Evolutionary conservation across 352 stramenopile species (phyloP).

Genomic region (Phytophthora multivora): DNA sequence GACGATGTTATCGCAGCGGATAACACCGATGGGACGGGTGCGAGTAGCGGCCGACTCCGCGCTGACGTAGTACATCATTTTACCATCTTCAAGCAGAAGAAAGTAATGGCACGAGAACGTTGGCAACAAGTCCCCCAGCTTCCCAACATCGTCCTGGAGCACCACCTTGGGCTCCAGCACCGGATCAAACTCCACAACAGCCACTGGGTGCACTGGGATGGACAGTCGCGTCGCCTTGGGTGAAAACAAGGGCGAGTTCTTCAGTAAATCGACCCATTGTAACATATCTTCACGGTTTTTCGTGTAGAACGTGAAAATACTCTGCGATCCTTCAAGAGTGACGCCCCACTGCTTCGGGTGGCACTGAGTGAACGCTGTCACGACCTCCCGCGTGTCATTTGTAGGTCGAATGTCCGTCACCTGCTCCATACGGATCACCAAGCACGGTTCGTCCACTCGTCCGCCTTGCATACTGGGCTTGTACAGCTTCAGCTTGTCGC

Average conservation of each 20-base stretch:
- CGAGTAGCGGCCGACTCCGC: slow-evolving; percentile 56
- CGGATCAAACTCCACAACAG: slow-evolving; percentile 75
- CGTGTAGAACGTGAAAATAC: slow-evolving; percentile 89
- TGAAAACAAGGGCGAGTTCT: slow-evolving; percentile 85
- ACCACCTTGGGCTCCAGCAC: slow-evolving; percentile 73
- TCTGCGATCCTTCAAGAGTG: slow-evolving; percentile 79
- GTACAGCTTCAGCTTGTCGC: slow-evolving; percentile 80
- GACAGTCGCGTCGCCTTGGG: slow-evolving; percentile 56
- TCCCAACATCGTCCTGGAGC: slow-evolving; percentile 71
- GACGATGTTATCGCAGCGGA: slow-evolving; percentile 84
- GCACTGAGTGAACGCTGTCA: slow-evolving; percentile 82
- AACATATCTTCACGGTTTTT: slow-evolving; percentile 76
- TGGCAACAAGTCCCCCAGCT: slow-evolving; percentile 75
- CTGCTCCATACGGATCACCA: slow-evolving; percentile 82
- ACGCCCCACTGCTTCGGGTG: slow-evolving; percentile 88
- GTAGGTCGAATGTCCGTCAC: slow-evolving; percentile 85
- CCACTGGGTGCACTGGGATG: slow-evolving; percentile 82
- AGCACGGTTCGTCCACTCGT: slow-evolving; percentile 65
- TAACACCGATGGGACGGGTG: slow-evolving; percentile 71
- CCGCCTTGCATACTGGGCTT: slow-evolving; percentile 86
- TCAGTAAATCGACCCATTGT: slow-evolving; percentile 87
- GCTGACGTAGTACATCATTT: slow-evolving; percentile 81
- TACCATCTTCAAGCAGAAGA: slow-evolving; percentile 78
- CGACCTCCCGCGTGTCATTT: slow-evolving; percentile 78
- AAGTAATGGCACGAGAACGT: slow-evolving; percentile 76